Evolutionary conservation across 108 stramenopile genomes (phyloP).

Genomic region (Conticribra weissflogii): DNA sequence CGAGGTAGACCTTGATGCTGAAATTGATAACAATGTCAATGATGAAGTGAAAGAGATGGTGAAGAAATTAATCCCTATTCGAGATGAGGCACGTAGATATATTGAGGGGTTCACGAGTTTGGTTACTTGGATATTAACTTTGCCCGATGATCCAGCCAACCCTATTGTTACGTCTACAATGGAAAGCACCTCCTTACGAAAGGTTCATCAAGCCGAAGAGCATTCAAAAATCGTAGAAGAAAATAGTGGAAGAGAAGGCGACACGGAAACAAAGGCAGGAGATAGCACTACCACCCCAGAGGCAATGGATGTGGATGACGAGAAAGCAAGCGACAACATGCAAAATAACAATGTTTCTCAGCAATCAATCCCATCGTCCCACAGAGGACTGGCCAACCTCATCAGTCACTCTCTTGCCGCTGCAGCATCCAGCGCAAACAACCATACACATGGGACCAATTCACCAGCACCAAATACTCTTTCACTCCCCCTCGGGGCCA

Average conservation of each 20-base stretch:
- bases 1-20: not conserved
- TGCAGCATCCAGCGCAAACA: not conserved
- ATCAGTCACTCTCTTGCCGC: constrained; percentile 36
- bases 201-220: too few species aligned
- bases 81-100: constrained; percentile 76
- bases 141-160: constrained; percentile 82
- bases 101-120: constrained; percentile 76
- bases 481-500: constrained; percentile 24
- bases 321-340: constrained; percentile 6
- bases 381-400: constrained; percentile 33
- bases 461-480: constrained; percentile 5
- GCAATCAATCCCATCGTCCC: too few species aligned
- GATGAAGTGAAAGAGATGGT: not conserved
- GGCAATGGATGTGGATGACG: not conserved
- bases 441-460: constrained; percentile 2
- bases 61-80: constrained; percentile 2
- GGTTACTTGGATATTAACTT: constrained; percentile 80
- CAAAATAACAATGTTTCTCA: too few species aligned
- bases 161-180: constrained; percentile 38
- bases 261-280: not conserved
- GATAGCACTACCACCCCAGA: constrained; percentile 1
- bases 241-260: not conserved
- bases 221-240: not conserved
- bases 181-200: too few species aligned
- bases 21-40: not conserved